Evolutionary conservation across 176 grass and related monocot genomes (phyloP).

Genomic region (Puccinellia tenuiflora): DNA sequence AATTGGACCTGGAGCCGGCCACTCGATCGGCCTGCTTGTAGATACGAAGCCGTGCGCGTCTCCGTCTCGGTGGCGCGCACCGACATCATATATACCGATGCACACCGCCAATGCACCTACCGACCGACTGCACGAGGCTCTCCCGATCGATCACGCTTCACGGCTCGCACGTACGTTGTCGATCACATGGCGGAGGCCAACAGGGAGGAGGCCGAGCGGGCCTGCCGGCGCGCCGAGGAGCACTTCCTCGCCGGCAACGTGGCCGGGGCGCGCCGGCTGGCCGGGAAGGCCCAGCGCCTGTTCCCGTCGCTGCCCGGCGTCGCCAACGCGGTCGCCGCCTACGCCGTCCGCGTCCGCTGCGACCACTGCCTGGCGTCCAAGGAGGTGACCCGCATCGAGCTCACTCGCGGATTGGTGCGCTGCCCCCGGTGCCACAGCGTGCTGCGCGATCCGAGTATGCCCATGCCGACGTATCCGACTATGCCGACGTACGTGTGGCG

Average conservation of each 20-base stretch:
- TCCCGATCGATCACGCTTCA: neutral
- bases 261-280: neutral
- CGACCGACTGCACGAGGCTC: neutral
- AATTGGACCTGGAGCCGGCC: neutral
- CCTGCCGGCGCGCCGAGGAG: conserved; percentile 15
- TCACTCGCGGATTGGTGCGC: neutral
- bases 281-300: neutral
- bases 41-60: neutral
- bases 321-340: conserved; percentile 22
- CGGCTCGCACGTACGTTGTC: neutral
- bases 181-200: neutral
- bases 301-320: conserved; percentile 10
- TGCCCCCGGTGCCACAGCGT: neutral
- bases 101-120: neutral
- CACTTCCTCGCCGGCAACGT: conserved; percentile 28
- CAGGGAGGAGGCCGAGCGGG: conserved; percentile 25
- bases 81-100: neutral
- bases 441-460: neutral
- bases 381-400: neutral
- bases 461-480: neutral
- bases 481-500: neutral
- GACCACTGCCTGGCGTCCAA: neutral
- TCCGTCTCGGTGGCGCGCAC: neutral
- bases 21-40: neutral
- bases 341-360: conserved; percentile 6